Evolutionary conservation across 805 yeast species (phyloP), one percentile per base, ranked within the genome.

Genomic region (Pichia thaimueangensis): DNA sequence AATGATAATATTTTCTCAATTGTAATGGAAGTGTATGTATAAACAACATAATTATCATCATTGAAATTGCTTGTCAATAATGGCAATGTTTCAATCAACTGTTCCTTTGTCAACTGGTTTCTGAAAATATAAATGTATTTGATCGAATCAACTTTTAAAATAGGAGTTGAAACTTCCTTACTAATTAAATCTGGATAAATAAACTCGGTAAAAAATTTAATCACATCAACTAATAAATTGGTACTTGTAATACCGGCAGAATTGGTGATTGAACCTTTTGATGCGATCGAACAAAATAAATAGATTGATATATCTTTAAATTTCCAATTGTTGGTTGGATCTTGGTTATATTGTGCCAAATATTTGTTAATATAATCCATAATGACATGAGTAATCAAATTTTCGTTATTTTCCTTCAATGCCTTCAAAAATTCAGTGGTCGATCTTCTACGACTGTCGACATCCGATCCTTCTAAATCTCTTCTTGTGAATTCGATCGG

Each of bases 391-490:
- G 97, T 89, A 21, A 86, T 82, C 22, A 78, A 61, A 29, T 75
- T 73, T 52, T 88, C 88, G 57, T 86, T 80, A 41, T 79, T 81
- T 37, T 80, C 85, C 53, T 88, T 86, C 52, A 93, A 71, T 53
- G 87, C 95, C 48, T 94, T 76, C 51, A 93, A 68, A 56, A 93
- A 88, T 55, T 87, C 97, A 2, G 95, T 86, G n/a, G 97, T 80
- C 0, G 96, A 80, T 53, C 94, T 78, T 62, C 97, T 75, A 63
- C 99, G 77, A 1, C 96, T 82, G 57, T 89, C 97, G 12, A 83
- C 76, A 59, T 91, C 97, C 0, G 95, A 81, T 6, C 97, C 97
- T 64, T 94, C 98, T 35, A 94, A 69, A 62, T 93, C 98, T 47
- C 95, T 74, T 56, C 97, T 76, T 17, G 89, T 89, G 58, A 73